Percentiles rank a stretch among this genome's conserved stretches.
These are phyloP conservation scores for Ogataea ramenticola DNA, from an alignment of 805 yeast species.

Conservation along the genomic window DNA sequence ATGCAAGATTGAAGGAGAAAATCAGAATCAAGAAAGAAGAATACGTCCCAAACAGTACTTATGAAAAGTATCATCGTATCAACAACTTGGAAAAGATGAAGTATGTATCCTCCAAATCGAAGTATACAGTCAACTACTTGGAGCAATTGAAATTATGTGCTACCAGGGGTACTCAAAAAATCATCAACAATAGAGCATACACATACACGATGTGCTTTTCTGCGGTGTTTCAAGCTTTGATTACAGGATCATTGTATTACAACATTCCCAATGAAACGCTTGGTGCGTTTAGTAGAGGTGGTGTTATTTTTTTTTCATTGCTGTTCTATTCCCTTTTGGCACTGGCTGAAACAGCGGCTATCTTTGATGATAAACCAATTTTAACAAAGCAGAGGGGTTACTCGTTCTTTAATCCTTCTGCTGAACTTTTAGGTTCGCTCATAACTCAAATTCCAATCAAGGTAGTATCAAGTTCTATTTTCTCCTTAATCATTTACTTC, in stretches of 20 bases:
- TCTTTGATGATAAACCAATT: slow-evolving; percentile 56
- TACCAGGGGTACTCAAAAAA: slow-evolving; percentile 44
- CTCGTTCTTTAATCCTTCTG: slow-evolving; percentile 56
- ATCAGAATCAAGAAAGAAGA: slow-evolving; percentile 25
- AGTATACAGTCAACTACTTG: slow-evolving; percentile 32
- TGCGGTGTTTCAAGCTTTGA: slow-evolving; percentile 47
- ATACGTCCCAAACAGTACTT: slow-evolving; percentile 25
- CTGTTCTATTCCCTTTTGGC: slow-evolving; percentile 55
- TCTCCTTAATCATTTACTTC: slow-evolving; percentile 44
- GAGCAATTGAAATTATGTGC: slow-evolving; percentile 46
- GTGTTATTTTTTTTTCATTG: slow-evolving; percentile 53
- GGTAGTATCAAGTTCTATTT: slow-evolving; percentile 38
- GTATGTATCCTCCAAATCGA: slow-evolving; percentile 32
- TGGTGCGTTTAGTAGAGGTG: slow-evolving; percentile 59
- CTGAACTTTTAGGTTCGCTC: slow-evolving; percentile 53
- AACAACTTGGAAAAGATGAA: slow-evolving; percentile 31
- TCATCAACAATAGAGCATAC: slow-evolving; percentile 50
- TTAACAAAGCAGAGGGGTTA: slow-evolving; percentile 58
- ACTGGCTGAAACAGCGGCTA: slow-evolving; percentile 51
- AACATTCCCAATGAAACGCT: slow-evolving; percentile 40
- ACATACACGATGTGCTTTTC: slow-evolving; percentile 43
- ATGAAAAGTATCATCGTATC: slow-evolving; percentile 21
- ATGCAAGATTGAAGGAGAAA: slow-evolving; percentile 27
- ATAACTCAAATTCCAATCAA: slow-evolving; percentile 53
- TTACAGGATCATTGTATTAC: slow-evolving; percentile 55